Percentiles rank a stretch among this genome's conserved stretches.
phyloP scores from a whole-genome alignment of 306 rosid genomes.

The Rosa chinensis region DNA sequence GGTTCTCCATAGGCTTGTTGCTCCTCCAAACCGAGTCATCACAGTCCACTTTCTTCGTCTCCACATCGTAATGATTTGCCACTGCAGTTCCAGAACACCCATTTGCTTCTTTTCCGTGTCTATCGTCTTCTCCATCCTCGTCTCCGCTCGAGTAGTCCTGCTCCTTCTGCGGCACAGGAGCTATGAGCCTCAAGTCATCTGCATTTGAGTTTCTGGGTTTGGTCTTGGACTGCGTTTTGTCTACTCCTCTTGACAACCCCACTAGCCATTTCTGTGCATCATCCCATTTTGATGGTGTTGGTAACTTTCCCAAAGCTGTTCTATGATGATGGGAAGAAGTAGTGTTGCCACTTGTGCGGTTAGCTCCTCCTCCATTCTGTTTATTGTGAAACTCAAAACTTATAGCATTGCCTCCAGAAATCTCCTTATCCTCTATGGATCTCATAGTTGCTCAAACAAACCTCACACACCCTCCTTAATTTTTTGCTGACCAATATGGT shows the following conservation, averaged over 20 bases:
- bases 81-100: conserved; percentile 26
- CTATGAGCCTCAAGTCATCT: conserved; percentile 90
- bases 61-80: conserved; percentile 39
- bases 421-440: conserved; percentile 74
- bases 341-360: conserved; percentile 22
- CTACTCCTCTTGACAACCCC: conserved; percentile 81
- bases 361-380: conserved; percentile 49
- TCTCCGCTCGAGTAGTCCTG: conserved; percentile 51
- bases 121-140: conserved; percentile 42
- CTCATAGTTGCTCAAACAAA: conserved; percentile 48
- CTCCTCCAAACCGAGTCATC: conserved; percentile 69
- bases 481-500: conserved; percentile 1
- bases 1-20: conserved; percentile 44
- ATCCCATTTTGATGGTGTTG: conserved; percentile 96
- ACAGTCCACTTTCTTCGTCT: conserved; percentile 76
- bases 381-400: conserved; percentile 69
- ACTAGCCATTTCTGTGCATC: conserved; percentile 98
- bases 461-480: not conserved
- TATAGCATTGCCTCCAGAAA: conserved; percentile 38
- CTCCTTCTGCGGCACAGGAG: conserved; percentile 85
- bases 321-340: conserved; percentile 44
- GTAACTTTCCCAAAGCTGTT: conserved; percentile 62
- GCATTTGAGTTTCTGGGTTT: conserved; percentile 91
- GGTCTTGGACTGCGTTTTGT: conserved; percentile 62
- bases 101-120: conserved; percentile 20